These are phyloP conservation scores for Tinospora cordifolia DNA, from an alignment of 164 flowering plant genomes.

Conservation along the genomic window DNA sequence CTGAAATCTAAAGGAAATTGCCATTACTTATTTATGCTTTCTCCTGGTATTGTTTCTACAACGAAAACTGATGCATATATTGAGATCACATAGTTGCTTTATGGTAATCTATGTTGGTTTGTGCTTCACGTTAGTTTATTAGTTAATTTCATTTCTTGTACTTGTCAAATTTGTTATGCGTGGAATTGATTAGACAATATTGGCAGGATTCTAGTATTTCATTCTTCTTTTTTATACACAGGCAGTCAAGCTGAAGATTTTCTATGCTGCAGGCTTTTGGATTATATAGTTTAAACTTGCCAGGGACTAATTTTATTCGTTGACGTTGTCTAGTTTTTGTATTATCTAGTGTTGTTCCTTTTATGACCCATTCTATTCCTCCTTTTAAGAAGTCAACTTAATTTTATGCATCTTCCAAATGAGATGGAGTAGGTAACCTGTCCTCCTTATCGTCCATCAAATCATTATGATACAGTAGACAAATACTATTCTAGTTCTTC, in stretches of 20 bases:
- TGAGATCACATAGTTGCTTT: not conserved
- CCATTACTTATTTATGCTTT: too few relatives aligned
- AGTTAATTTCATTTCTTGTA: not conserved
- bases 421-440: not conserved
- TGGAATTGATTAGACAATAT: not conserved
- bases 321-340: not conserved
- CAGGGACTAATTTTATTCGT: not conserved
- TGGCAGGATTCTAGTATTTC: not conserved
- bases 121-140: not conserved
- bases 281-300: not conserved
- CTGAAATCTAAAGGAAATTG: too few relatives aligned
- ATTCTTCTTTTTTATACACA: too few relatives aligned
- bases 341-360: not conserved
- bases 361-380: not conserved
- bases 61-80: too few relatives aligned
- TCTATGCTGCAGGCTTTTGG: not conserved
- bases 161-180: not conserved
- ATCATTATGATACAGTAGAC: not conserved
- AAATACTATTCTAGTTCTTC: not conserved
- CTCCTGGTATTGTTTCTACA: too few relatives aligned
- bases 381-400: not conserved
- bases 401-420: not conserved
- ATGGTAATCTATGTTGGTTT: not conserved
- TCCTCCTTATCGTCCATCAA: not conserved
- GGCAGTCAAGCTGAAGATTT: not conserved